These are phyloP conservation scores for Neoboletus subvelutipes DNA, from an alignment of 768 basidiomycete genomes.

Conservation along the genomic window DNA sequence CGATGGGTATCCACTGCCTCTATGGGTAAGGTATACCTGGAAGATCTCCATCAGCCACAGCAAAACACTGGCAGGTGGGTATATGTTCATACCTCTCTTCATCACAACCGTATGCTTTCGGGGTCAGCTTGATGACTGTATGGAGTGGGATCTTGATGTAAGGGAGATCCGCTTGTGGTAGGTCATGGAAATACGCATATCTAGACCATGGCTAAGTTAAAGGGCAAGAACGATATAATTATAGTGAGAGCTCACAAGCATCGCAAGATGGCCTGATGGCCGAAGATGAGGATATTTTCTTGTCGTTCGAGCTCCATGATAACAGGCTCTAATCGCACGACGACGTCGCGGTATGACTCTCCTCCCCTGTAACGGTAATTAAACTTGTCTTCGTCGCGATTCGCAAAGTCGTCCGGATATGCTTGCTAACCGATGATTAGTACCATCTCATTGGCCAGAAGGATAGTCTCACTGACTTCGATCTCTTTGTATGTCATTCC, in stretches of 20 bases:
- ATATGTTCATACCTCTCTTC: conserved; percentile 73
- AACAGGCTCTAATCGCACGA: conserved; percentile 91
- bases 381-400: conserved; percentile 98
- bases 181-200: conserved; percentile 95
- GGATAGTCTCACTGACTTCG: conserved; percentile 55
- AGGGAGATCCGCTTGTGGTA: conserved; percentile 90
- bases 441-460: neutral
- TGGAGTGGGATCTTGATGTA: conserved; percentile 98
- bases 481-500: conserved; percentile 99
- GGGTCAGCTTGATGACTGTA: conserved; percentile 97
- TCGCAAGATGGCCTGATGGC: conserved; percentile 90
- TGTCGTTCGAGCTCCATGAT: conserved; percentile 99
- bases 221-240: neutral
- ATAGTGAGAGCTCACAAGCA: conserved; percentile 53
- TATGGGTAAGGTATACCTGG: conserved; percentile 86
- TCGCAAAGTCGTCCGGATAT: conserved; percentile 98
- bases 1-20: conserved; percentile 93
- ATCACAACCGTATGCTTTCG: conserved; percentile 97
- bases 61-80: neutral
- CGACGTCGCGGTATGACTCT: conserved; percentile 97
- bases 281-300: conserved; percentile 94
- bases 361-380: conserved; percentile 98
- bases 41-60: conserved; percentile 1
- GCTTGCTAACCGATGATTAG: conserved; percentile 53
- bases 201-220: conserved; percentile 37